phyloP scores from a whole-genome alignment of 441 rosid species.

The Corymbia citriodora region DNA sequence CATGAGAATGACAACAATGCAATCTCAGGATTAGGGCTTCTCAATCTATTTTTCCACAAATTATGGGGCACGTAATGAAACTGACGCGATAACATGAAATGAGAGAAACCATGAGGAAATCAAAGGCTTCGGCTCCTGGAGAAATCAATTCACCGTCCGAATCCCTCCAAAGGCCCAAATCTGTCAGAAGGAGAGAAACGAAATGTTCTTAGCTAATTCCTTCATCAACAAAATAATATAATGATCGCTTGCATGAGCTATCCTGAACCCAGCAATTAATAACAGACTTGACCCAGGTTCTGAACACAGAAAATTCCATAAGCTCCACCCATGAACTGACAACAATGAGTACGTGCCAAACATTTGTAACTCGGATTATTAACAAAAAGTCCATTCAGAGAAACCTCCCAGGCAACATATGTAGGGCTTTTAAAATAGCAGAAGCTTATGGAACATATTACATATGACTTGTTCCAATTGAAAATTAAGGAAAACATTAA shows the following conservation, averaged over 20 bases:
- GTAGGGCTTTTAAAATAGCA: background rate
- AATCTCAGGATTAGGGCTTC: background rate
- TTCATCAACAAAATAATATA: background rate
- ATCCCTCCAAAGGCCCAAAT: conserved; percentile 97
- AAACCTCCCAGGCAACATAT: background rate
- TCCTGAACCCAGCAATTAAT: background rate
- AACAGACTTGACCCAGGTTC: background rate
- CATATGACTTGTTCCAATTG: background rate
- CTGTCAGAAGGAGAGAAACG: conserved; percentile 19
- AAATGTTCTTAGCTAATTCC: background rate
- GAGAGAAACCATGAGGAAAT: background rate
- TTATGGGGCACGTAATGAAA: background rate
- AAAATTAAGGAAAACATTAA: background rate
- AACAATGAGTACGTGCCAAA: background rate
- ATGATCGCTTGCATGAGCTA: background rate
- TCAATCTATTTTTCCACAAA: background rate
- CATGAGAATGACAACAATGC: background rate
- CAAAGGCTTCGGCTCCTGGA: background rate
- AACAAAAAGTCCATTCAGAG: background rate
- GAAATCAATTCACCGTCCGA: conserved; percentile 50
- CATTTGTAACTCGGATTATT: background rate
- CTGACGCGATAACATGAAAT: background rate
- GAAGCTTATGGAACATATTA: background rate
- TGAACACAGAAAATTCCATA: background rate
- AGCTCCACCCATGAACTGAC: background rate